Evolutionary conservation across 177 flowering plant genomes (phyloP).

Genomic region (Tripterygium wilfordii): DNA sequence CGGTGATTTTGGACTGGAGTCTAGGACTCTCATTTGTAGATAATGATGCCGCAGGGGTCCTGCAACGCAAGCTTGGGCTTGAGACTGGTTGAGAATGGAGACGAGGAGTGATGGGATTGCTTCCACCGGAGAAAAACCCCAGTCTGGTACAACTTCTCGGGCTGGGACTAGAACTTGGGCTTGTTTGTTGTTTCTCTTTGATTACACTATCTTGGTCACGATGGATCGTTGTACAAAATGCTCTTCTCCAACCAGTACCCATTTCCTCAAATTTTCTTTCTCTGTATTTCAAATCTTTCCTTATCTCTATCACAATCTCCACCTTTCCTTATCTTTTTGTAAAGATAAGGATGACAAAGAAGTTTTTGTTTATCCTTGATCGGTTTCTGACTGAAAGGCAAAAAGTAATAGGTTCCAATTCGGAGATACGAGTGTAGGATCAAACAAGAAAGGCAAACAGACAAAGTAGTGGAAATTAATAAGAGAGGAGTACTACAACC

Average conservation of each 20-base stretch:
- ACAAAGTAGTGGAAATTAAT: slow-evolving; percentile 14
- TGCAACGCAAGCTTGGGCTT: slow-evolving; percentile 22
- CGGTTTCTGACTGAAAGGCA: too few species aligned
- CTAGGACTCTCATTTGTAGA: slow-evolving; percentile 13
- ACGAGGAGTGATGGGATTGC: slow-evolving; percentile 33
- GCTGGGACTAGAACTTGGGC: slow-evolving; percentile 18
- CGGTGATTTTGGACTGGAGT: slow-evolving; percentile 24
- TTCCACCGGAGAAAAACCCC: slow-evolving; percentile 22
- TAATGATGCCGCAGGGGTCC: slow-evolving; percentile 3
- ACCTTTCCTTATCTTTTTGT: too few species aligned
- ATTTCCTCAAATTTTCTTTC: too few species aligned
- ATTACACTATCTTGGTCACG: slow-evolving; percentile 14
- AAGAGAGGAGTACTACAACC: not conserved
- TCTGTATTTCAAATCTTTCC: not conserved
- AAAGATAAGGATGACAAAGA: too few species aligned
- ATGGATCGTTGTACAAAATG: slow-evolving; percentile 33
- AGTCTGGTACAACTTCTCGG: slow-evolving; percentile 22
- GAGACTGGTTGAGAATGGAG: slow-evolving; percentile 13
- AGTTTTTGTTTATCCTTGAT: too few species aligned
- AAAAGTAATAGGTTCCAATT: too few species aligned
- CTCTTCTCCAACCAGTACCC: slow-evolving; percentile 46
- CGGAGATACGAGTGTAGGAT: slow-evolving; percentile 19
- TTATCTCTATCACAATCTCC: not conserved
- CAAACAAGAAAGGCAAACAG: slow-evolving; percentile 15
- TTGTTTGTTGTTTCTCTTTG: slow-evolving; percentile 14